Evolutionary conservation across 257 asterid genomes (phyloP).

Genomic region (Cinchona pubescens): DNA sequence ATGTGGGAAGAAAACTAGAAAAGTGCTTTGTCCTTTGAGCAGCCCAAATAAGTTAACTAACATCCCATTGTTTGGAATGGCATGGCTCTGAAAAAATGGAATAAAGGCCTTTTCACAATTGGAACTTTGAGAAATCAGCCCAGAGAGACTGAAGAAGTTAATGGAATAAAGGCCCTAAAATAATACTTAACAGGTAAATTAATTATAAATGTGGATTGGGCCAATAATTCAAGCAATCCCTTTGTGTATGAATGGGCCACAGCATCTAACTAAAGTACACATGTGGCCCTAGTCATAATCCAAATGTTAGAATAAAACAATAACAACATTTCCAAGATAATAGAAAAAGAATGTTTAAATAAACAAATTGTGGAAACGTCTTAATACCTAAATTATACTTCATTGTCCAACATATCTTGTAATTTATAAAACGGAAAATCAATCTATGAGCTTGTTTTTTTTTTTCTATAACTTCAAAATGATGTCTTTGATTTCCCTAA

Average conservation of each 20-base stretch:
- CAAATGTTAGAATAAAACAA: neutral
- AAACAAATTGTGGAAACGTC: too few species aligned
- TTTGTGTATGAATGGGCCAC: constrained; percentile 3
- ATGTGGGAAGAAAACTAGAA: constrained; percentile 42
- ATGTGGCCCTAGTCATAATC: constrained; percentile 12
- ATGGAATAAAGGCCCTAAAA: neutral
- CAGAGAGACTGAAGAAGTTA: neutral
- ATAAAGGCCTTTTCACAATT: neutral
- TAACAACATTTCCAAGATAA: neutral
- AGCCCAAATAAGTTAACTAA: constrained; percentile 25
- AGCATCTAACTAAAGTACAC: constrained; percentile 11
- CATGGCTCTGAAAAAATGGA: constrained; percentile 26
- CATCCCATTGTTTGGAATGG: constrained; percentile 39
- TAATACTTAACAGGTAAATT: neutral
- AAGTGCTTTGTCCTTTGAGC: constrained; percentile 35
- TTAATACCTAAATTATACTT: too few species aligned
- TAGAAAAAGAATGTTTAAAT: neutral
- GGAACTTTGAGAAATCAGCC: neutral
- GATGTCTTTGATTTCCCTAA: neutral
- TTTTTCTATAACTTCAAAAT: neutral
- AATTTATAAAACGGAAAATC: neutral
- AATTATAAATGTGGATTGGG: neutral
- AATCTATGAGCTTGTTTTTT: neutral
- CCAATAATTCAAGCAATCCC: neutral
- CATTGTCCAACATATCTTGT: constrained; percentile 4